Evolutionary conservation across 768 basidiomycete genomes (phyloP).

Genomic region (Podaxis pistillaris): DNA sequence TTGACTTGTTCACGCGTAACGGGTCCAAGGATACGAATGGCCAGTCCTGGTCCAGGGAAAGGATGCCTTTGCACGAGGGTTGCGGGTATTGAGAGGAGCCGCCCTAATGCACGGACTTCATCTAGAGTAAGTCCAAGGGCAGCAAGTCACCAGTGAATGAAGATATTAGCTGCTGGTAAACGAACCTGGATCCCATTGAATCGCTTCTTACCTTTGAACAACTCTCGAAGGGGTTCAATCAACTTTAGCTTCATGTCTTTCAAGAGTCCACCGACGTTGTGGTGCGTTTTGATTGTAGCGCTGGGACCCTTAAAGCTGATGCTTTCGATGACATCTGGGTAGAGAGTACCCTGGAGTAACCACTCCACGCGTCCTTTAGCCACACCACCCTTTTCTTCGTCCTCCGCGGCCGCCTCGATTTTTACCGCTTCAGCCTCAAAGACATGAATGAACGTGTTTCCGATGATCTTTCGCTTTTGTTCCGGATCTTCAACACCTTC

Average conservation of each 20-base stretch:
- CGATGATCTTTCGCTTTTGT: constrained; percentile 95
- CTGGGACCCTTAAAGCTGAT: constrained; percentile 99
- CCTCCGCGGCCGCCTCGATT: constrained; percentile 79
- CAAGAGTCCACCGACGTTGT: constrained; percentile 95
- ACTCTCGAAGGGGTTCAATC: constrained; percentile 94
- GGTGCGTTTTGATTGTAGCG: constrained; percentile 99
- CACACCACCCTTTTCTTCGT: constrained; percentile 68
- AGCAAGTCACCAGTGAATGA: constrained; percentile 10
- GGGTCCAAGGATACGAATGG: constrained; percentile 95
- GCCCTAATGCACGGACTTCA: constrained; percentile 92
- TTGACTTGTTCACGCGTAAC: constrained; percentile 92
- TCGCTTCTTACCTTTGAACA: constrained; percentile 83
- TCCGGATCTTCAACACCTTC: constrained; percentile 94
- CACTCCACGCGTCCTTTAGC: constrained; percentile 93
- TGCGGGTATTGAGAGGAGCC: constrained; percentile 86
- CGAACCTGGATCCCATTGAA: constrained; percentile 9
- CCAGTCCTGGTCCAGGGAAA: constrained; percentile 97
- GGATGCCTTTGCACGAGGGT: constrained; percentile 96
- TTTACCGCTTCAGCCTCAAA: constrained; percentile 94
- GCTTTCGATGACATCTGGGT: constrained; percentile 98
- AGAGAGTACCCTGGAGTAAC: constrained; percentile 95
- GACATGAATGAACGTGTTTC: constrained; percentile 97
- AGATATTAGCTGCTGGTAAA: constrained; percentile 4
- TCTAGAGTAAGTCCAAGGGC: constrained; percentile 47
- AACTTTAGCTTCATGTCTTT: constrained; percentile 99